Conservation (phyloP, 495 filamentous ascomycete species). For the Penicillium egyptiacum region DNA sequence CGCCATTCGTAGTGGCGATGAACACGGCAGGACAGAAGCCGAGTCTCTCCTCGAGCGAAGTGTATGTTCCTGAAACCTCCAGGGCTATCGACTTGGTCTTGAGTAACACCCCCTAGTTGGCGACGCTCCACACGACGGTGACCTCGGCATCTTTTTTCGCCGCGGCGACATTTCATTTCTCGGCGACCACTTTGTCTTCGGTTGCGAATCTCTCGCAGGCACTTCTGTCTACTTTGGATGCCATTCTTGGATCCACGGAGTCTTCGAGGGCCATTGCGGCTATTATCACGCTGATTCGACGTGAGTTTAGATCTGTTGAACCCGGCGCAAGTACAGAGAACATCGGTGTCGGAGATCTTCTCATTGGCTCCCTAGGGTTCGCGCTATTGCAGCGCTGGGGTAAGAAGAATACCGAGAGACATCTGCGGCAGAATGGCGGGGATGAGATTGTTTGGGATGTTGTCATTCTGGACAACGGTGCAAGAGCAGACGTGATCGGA, state of each 20-base stretch:
- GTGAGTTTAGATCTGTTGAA: slow-evolving; percentile 67
- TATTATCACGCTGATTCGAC: slow-evolving; percentile 70
- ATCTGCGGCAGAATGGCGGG: slow-evolving; percentile 49
- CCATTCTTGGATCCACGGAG: slow-evolving; percentile 75
- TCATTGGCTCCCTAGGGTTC: slow-evolving; percentile 67
- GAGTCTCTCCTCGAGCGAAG: slow-evolving; percentile 63
- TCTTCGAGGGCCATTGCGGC: slow-evolving; percentile 77
- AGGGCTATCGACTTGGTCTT: slow-evolving; percentile 1
- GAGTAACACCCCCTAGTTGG: slow-evolving; percentile 40
- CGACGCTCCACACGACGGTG: slow-evolving; percentile 61
- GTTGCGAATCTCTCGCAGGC: slow-evolving; percentile 63
- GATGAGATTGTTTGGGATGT: slow-evolving; percentile 77
- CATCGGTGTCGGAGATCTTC: slow-evolving; percentile 64
- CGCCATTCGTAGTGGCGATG: slow-evolving; percentile 51
- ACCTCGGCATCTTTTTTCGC: slow-evolving; percentile 65
- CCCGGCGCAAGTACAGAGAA: slow-evolving; percentile 57
- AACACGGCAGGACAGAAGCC: slow-evolving; percentile 58
- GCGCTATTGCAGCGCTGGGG: slow-evolving; percentile 72
- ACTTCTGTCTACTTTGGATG: slow-evolving; percentile 66
- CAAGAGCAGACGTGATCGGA: slow-evolving; percentile 58
- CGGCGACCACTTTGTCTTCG: slow-evolving; percentile 60
- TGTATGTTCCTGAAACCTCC: slow-evolving; percentile 30
- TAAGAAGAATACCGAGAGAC: slow-evolving; percentile 56
- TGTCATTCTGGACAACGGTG: slow-evolving; percentile 66
- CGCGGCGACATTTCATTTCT: slow-evolving; percentile 69